Percentiles rank a stretch among this genome's conserved stretches.
Conservation (phyloP, 1,284 basidiomycete genomes). For the Mycena sp. region DNA sequence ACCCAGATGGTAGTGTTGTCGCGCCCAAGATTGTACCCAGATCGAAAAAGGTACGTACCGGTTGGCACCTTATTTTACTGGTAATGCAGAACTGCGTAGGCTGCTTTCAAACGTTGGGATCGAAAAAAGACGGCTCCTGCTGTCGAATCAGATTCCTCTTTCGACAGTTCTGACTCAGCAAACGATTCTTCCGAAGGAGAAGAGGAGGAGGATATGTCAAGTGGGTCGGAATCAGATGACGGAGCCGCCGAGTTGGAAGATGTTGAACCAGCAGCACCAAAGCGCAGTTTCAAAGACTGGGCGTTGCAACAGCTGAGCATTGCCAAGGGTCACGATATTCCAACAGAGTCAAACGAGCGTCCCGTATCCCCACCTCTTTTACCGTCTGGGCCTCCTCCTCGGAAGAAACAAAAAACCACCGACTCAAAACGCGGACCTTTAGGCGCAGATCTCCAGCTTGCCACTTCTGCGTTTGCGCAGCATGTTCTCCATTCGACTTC, state of each 20-base stretch:
- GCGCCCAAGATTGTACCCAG: conserved; percentile 59
- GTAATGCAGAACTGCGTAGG: conserved; percentile 41
- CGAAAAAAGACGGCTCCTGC: conserved; percentile 34
- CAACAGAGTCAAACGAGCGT: conserved; percentile 23
- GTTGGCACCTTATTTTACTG: conserved; percentile 18
- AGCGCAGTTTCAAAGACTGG: conserved; percentile 85
- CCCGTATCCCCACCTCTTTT: conserved; percentile 46
- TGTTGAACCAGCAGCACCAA: conserved; percentile 40
- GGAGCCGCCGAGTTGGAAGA: conserved; percentile 38
- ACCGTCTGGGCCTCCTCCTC: conserved; percentile 43
- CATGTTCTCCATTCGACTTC: conserved; percentile 58
- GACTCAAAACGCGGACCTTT: conserved; percentile 70
- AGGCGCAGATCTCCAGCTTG: conserved; percentile 73
- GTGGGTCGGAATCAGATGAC: conserved; percentile 35
- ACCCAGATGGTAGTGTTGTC: conserved; percentile 48
- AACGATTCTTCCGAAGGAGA: conserved; percentile 58
- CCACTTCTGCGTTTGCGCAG: conserved; percentile 69
- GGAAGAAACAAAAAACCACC: conserved; percentile 51
- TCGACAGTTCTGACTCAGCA: conserved; percentile 81
- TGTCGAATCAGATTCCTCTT: conserved; percentile 69
- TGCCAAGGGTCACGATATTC: conserved; percentile 62
- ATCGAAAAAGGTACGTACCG: conserved; percentile 55
- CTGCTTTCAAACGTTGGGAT: conserved; percentile 56
- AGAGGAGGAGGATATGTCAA: conserved; percentile 43
- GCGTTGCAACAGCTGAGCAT: conserved; percentile 79